phyloP scores from a whole-genome alignment of 331 rosid species.

The Quercus lobata region DNA sequence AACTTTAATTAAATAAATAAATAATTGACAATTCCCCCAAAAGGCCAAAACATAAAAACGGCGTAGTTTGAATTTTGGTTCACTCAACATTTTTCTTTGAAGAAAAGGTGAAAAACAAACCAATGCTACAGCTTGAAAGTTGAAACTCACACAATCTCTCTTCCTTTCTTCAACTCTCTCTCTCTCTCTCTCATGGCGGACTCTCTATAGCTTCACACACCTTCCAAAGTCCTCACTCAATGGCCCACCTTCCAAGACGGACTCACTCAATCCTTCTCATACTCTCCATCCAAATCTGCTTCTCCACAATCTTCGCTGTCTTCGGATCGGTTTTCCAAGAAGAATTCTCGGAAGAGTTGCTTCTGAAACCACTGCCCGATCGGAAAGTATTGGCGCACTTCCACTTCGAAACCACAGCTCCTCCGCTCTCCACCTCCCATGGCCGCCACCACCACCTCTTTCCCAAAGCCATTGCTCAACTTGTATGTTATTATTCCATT shows the following conservation, averaged over 20 bases:
- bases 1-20: too few relatives aligned
- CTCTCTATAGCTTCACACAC: constrained; percentile 2
- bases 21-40: too few relatives aligned
- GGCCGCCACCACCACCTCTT: constrained; percentile 83
- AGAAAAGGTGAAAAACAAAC: neutral
- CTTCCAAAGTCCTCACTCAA: constrained; percentile 1
- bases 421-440: constrained; percentile 46
- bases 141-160: too few relatives aligned
- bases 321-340: constrained; percentile 39
- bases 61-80: too few relatives aligned
- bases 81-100: too few relatives aligned
- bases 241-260: constrained; percentile 28
- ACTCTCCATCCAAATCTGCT: constrained; percentile 19
- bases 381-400: constrained; percentile 83
- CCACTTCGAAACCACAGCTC: constrained; percentile 63
- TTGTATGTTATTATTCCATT: constrained; percentile 32
- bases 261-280: constrained; percentile 19
- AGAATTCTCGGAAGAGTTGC: constrained; percentile 81
- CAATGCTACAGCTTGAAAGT: neutral
- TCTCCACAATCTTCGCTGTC: neutral
- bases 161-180: too few relatives aligned
- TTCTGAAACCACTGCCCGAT: constrained; percentile 83
- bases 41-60: too few relatives aligned
- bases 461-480: constrained; percentile 81
- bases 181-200: constrained; percentile 23